Evolutionary conservation across 1,284 basidiomycete genomes (phyloP).

Genomic region (Schizophyllum commune): DNA sequence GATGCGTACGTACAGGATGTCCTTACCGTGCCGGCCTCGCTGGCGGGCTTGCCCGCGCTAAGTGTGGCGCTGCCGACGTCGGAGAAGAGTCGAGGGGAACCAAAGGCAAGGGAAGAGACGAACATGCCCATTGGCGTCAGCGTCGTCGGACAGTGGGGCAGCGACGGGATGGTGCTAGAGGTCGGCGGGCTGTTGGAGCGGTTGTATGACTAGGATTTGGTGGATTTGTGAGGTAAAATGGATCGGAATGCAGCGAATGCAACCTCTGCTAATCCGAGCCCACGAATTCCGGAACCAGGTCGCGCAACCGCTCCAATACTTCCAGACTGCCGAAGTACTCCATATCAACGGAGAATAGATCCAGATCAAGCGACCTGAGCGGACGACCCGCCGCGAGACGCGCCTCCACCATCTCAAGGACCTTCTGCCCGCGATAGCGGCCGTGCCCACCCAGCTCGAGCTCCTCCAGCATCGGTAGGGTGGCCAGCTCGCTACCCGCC

Average conservation of each 20-base stretch:
- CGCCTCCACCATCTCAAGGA: not conserved
- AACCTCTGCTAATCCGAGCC: not conserved
- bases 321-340: not conserved
- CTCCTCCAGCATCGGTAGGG: not conserved
- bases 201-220: not conserved
- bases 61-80: slow-evolving; percentile 57
- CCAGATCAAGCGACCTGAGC: not conserved
- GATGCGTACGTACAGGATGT: slow-evolving; percentile 85
- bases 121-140: slow-evolving; percentile 84
- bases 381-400: too few relatives aligned
- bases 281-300: not conserved
- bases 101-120: slow-evolving; percentile 19
- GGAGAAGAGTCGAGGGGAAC: too few relatives aligned
- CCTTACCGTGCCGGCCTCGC: slow-evolving; percentile 84
- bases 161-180: slow-evolving; percentile 56
- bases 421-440: not conserved
- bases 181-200: slow-evolving; percentile 43
- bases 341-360: not conserved
- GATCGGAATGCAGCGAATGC: not conserved
- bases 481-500: not conserved
- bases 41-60: slow-evolving; percentile 84
- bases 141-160: slow-evolving; percentile 88
- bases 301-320: not conserved
- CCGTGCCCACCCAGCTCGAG: not conserved
- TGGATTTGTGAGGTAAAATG: not conserved